Evolutionary conservation across 177 flowering plant species (phyloP).

Genomic region (Tripterygium wilfordii): DNA sequence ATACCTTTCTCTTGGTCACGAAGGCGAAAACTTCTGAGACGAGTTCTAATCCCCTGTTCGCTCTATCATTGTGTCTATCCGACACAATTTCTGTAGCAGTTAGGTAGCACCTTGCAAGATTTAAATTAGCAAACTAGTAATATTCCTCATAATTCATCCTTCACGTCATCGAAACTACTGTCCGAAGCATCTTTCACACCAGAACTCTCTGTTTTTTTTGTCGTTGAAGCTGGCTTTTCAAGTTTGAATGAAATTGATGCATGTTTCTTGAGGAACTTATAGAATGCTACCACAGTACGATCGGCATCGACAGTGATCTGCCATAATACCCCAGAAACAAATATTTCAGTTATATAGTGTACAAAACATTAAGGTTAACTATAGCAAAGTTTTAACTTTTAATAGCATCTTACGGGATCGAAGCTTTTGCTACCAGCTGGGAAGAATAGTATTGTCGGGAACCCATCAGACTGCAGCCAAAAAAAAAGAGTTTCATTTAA

Average conservation of each 20-base stretch:
- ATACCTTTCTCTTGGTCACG: too few relatives aligned
- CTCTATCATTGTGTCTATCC: too few relatives aligned
- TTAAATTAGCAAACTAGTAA: conserved; percentile 18
- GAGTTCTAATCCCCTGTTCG: too few relatives aligned
- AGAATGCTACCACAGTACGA: conserved; percentile 76
- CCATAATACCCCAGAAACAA: too few relatives aligned
- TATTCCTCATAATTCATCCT: conserved; percentile 81
- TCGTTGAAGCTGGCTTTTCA: conserved; percentile 53
- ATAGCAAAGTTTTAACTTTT: too few relatives aligned
- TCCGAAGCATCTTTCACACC: conserved; percentile 25
- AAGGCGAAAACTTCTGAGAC: too few relatives aligned
- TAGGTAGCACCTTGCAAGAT: too few relatives aligned
- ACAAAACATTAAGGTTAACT: too few relatives aligned
- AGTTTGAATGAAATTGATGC: conserved; percentile 88
- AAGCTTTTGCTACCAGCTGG: conserved; percentile 97
- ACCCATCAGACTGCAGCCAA: conserved; percentile 78
- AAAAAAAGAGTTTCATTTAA: too few relatives aligned
- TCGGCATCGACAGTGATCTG: conserved; percentile 81
- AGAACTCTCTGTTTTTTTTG: conserved; percentile 28
- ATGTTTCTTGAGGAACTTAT: conserved; percentile 86
- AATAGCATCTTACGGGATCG: conserved; percentile 73
- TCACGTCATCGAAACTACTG: conserved; percentile 24
- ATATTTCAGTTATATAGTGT: too few relatives aligned
- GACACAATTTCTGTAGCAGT: too few relatives aligned
- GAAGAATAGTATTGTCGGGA: conserved; percentile 87